Conservation (phyloP, 352 stramenopile genomes). For the Pythium pectinolyticum region DNA sequence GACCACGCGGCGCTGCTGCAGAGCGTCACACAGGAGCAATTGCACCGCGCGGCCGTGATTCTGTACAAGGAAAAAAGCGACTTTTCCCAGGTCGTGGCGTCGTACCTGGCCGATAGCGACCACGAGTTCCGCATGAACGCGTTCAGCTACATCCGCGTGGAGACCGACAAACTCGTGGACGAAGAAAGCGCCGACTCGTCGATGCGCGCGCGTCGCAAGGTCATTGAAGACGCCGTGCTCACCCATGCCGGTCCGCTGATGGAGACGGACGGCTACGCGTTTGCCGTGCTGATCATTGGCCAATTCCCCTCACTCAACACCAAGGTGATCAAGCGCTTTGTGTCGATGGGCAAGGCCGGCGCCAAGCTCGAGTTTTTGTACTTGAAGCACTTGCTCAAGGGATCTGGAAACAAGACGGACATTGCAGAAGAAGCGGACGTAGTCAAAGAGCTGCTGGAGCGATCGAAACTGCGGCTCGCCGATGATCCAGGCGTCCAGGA, state of each 20-base stretch:
- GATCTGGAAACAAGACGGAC: constrained; percentile 49
- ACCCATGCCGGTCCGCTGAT: constrained; percentile 79
- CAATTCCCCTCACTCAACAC: constrained; percentile 87
- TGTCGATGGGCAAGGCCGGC: constrained; percentile 77
- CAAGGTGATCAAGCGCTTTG: constrained; percentile 82
- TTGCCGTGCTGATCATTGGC: constrained; percentile 86
- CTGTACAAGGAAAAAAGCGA: constrained; percentile 81
- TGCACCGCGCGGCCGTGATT: constrained; percentile 82
- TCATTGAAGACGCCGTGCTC: constrained; percentile 80
- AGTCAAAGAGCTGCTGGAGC: constrained; percentile 77
- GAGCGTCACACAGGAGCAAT: constrained; percentile 72
- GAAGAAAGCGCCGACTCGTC: constrained; percentile 38
- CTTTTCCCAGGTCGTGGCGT: constrained; percentile 73
- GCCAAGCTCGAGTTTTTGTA: constrained; percentile 82
- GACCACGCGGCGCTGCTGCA: constrained; percentile 67
- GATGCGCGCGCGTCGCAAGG: constrained; percentile 48
- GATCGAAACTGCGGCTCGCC: constrained; percentile 76
- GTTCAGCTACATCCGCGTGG: constrained; percentile 80
- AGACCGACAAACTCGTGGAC: constrained; percentile 46
- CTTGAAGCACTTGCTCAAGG: constrained; percentile 76
- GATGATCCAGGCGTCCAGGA: constrained; percentile 84
- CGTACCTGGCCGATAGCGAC: constrained; percentile 78
- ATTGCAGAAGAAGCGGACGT: constrained; percentile 72
- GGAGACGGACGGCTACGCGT: constrained; percentile 86
- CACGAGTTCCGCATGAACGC: constrained; percentile 82